Evolutionary conservation across 1,284 basidiomycete species (phyloP), one percentile per base, ranked within the genome.

Genomic region (Leccinum solheimii): DNA sequence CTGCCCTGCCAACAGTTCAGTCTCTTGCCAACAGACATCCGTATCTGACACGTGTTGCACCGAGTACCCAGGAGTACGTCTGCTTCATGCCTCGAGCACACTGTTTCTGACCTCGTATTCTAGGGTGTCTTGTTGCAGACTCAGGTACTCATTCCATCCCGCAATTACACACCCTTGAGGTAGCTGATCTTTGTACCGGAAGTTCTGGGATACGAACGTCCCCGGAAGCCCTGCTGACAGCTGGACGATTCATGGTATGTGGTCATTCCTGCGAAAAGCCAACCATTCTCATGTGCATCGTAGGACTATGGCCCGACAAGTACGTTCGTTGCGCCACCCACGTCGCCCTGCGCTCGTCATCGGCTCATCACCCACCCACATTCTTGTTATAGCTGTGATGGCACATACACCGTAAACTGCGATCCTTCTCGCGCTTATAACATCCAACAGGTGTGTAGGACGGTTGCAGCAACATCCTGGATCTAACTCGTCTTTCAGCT

Each of bases 241-340:
- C 67, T 92, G 90, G 90, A 89, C 89, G 0, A 88, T 91, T 63
- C 89, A 91, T 61, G 89, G 88, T 86, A 63, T 30, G 80, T 67
- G 21, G 30, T 60, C 5, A 5, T 21, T 21, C 8, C 21, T 40
- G 16, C 49, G 40, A 21, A 40, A 19, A 60, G 49, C 13, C 7
- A 4, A 1, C 23, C n/a, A 3, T 64, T 65, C 55, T 67, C 57
- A 54, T 59, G 32, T 21, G 48, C 43, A 45, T 23, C 55, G 11
- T 59, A 88, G 86, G 88, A 56, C 77, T 90, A 53, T 90, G 88
- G 88, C 86, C 88, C 5, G 87, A 90, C 69, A 77, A 87, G 86
- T 90, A 64, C 57, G 83, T 75, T 26, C 32, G 7, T 61, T 16
- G 27, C n/a, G 8, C 7, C 23, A n/a, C 16, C 21, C 30, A 13